A percentile compares a stretch with the other conserved stretches of the same genome.
phyloP scores from a whole-genome alignment of 2,329 filamentous ascomycete species.

The Ophiostoma piceae region DNA sequence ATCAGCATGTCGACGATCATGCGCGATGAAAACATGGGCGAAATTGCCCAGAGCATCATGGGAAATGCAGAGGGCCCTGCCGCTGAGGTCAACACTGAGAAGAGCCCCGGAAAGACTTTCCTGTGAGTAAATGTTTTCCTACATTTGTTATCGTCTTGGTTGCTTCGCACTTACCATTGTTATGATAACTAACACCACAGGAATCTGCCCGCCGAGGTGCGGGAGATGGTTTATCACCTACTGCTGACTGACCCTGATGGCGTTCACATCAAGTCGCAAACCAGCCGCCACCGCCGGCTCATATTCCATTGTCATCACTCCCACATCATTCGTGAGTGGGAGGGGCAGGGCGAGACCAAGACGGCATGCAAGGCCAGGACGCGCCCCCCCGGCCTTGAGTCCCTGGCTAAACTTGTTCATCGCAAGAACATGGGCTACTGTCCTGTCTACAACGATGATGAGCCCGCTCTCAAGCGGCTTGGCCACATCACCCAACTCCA shows the following conservation, averaged over 20 bases:
- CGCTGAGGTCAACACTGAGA: neutral
- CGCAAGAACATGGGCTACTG: neutral
- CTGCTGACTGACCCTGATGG: constrained; percentile 3
- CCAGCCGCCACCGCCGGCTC: neutral
- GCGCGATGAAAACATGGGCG: neutral
- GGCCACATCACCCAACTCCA: neutral
- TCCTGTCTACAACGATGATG: neutral
- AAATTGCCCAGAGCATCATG: neutral
- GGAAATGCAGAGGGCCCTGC: neutral
- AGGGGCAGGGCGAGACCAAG: neutral
- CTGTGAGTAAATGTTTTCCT: neutral
- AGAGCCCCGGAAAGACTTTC: neutral
- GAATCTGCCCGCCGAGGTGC: constrained; percentile 43
- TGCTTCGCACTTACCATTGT: neutral
- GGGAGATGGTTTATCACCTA: constrained; percentile 37
- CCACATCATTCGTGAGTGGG: neutral
- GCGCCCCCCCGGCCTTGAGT: constrained; percentile 3
- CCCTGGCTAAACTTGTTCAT: neutral
- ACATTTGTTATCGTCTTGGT: neutral
- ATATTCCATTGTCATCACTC: constrained; percentile 15
- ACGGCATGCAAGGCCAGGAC: neutral
- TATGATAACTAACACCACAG: constrained; percentile 31
- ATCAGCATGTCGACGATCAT: neutral
- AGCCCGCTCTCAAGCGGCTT: neutral
- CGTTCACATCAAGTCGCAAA: constrained; percentile 11